Base-by-base conservation (phyloP, 139 green algal species). In the Chlorella sp. region DNA sequence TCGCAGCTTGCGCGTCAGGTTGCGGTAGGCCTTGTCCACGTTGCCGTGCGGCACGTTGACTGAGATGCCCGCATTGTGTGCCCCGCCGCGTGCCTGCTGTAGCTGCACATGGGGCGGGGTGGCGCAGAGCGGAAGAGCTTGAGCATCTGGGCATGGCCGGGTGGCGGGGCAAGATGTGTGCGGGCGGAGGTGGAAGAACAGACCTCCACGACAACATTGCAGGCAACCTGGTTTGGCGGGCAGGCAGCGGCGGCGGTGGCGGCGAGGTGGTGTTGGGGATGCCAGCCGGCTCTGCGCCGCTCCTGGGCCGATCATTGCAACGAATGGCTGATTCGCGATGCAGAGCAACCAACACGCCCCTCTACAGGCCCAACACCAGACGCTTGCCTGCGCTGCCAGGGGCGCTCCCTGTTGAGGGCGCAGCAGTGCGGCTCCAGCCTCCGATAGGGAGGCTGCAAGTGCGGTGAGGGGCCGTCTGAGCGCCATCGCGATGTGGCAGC, bases 1-100 rank as follows among this genome's bases (percentile, higher is more conserved):
- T 14, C 42, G 26, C 32, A 94, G 30, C 78, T 86, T 86, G 57
- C 82, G 66, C 4, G 37, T 91, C 64, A 94, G 37, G 15, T 28
- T 53, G 26, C 88, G 69, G 24, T 88, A 57, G 9, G 92, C 92
- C 69, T 61, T 91, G 66, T 91, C 92, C 18, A 91, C 88, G 34
- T 93, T 90, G 40, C 82, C 81, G 37, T 89, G 87, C 32, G 89
- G 78, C 48, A 94, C 92, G 24, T 87, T 57, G 39, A 92, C 36
- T 36, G 57, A 78, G 30, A 92, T 69, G 76, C 69, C 39, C 60
- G 39, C 19, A 26, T 76, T 24, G 37, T 36, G 84, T 30, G 66
- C 84, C 37, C 34, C 32, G 37, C 37, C 30, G 21, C 64, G 64
- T n/a, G 19, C 19, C 32, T 85, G 37, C 66, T 81, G 64, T 19